Base-by-base conservation (phyloP, 768 basidiomycete species). In the Rhodotorula sphaerocarpa region DNA sequence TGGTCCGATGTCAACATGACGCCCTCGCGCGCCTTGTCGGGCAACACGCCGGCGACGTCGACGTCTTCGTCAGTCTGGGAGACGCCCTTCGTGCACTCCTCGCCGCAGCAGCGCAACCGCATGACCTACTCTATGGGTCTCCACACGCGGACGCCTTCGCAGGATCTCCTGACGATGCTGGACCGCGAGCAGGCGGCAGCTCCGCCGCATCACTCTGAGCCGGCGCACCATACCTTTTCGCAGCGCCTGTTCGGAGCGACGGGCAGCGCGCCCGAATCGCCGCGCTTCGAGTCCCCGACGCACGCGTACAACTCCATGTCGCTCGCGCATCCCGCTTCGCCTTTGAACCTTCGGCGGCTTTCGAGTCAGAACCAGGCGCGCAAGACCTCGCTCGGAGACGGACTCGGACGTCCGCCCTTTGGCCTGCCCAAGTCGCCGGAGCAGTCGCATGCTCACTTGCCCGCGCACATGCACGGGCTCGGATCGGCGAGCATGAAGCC, bases 1-100 rank as follows among this genome's bases (percentile, higher is more conserved):
- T 63, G 61, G 61, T n/a, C 41, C 51, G 61, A 63, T 31, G 47
- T 63, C 23, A 60, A 55, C 25, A 57, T 57, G 56, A 63, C 61
- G n/a, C 66, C 66, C 15, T 67, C 66, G 18, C 47, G 66, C 14
- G 54, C 51, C 23, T 48, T 59, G 36, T 28, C 50, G 27, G 31
- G 28, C 12, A 10, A 39, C 4, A 58, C 57, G 23, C 50, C 50
- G 7, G 61, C 46, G 23, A 30, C 20, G 18, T 14, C 36, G 5
- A 28, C 30, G 11, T 34, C 39, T 39, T 50, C 52, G 36, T 31
- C 36, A 1, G 30, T 45, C 20, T 63, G 53, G 55, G 61, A 63
- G 30, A 51, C 61, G 50, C 58, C 61, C 3, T 65, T 55, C 43
- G 31, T 18, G n/a, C 50, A 39, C 50, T 30, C 50, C 18, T 41